A percentile compares a stretch with the other conserved stretches of the same genome.
Evolutionary conservation across 2,329 filamentous ascomycete genomes (phyloP).

Genomic region (Boeremia lycopersici): DNA sequence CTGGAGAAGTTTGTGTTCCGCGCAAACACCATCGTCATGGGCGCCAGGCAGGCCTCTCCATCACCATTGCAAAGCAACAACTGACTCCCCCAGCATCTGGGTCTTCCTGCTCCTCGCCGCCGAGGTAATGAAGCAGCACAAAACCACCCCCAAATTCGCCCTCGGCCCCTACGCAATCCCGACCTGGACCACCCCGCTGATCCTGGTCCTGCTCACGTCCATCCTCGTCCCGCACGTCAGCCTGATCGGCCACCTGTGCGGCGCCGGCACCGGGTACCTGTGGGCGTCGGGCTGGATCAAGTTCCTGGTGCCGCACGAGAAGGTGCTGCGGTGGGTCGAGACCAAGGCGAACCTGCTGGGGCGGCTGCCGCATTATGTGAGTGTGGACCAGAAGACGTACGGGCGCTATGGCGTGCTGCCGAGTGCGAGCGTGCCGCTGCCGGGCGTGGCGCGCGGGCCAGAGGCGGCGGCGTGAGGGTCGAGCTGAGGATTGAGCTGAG

Average conservation of each 20-base stretch:
- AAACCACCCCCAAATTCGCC: slow-evolving; percentile 77
- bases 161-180: slow-evolving; percentile 74
- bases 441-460: slow-evolving; percentile 34
- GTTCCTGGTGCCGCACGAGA: slow-evolving; percentile 87
- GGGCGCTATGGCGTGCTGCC: slow-evolving; percentile 90
- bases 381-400: slow-evolving; percentile 94
- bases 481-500: too few species aligned
- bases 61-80: too few species aligned
- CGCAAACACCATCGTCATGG: slow-evolving; percentile 75
- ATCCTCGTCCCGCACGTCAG: slow-evolving; percentile 82
- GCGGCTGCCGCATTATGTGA: slow-evolving; percentile 87
- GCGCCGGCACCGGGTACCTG: slow-evolving; percentile 81
- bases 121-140: slow-evolving; percentile 86
- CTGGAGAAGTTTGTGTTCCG: slow-evolving; percentile 76
- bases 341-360: slow-evolving; percentile 83
- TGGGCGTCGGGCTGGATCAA: slow-evolving; percentile 90
- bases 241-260: slow-evolving; percentile 84
- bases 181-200: slow-evolving; percentile 89
- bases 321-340: slow-evolving; percentile 85
- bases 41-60: too few species aligned
- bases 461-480: slow-evolving; percentile 36
- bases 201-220: slow-evolving; percentile 74
- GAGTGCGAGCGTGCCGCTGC: slow-evolving; percentile 30
- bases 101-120: slow-evolving; percentile 85
- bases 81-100: slow-evolving; percentile 70